Percentiles rank a stretch among this genome's conserved stretches.
phyloP scores from a whole-genome alignment of 768 basidiomycete species.

The Suillus subalutaceus region DNA sequence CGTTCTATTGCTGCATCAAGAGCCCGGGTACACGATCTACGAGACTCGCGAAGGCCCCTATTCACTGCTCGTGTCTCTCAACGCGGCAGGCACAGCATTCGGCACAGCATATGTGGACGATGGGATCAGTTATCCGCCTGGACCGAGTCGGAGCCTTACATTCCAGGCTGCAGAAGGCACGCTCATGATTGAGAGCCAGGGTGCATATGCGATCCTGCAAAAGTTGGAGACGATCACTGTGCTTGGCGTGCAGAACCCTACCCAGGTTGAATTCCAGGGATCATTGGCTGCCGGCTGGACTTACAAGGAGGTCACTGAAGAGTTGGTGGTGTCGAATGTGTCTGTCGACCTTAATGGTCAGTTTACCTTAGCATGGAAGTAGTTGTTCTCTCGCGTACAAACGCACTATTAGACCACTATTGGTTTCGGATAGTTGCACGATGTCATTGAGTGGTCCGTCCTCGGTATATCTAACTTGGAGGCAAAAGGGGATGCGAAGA shows the following conservation, averaged over 20 bases:
- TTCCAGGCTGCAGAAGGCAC: conserved; percentile 41
- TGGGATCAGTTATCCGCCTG: conserved; percentile 61
- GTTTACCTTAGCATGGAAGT: conserved; percentile 39
- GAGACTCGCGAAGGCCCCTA: conserved; percentile 68
- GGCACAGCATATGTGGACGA: conserved; percentile 74
- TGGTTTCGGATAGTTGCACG: not conserved
- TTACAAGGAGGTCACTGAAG: conserved; percentile 41
- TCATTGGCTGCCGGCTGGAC: conserved; percentile 37
- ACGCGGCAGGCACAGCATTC: conserved; percentile 48
- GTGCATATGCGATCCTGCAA: conserved; percentile 41
- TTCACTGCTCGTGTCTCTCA: conserved; percentile 61
- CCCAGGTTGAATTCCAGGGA: conserved; percentile 42
- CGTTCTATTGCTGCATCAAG: conserved; percentile 61
- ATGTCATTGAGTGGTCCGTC: not conserved
- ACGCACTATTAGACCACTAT: not conserved
- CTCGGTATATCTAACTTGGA: not conserved
- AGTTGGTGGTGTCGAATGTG: conserved; percentile 43
- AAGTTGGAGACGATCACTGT: conserved; percentile 56
- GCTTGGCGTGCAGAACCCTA: conserved; percentile 54
- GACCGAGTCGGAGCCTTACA: conserved; percentile 47
- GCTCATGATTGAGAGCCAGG: conserved; percentile 42
- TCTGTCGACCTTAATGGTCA: conserved; percentile 46
- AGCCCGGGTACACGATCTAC: conserved; percentile 67
- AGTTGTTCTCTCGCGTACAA: not conserved
- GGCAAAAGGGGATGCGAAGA: not conserved